Conservation (phyloP, 179 eudicot genomes). For the Beta lomatogona region DNA sequence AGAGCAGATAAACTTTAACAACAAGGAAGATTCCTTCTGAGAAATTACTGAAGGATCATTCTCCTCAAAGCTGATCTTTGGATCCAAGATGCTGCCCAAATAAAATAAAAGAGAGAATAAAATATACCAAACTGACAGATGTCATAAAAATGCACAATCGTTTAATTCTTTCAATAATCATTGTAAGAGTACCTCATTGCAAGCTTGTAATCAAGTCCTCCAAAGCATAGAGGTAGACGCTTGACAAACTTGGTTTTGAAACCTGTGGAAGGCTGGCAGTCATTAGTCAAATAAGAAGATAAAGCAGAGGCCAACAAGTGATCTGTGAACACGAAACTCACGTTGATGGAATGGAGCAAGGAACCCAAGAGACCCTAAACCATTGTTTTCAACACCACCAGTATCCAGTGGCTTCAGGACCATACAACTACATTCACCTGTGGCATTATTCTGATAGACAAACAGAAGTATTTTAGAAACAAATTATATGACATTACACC, state of each 20-base stretch:
- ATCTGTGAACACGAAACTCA: background rate
- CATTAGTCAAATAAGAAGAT: background rate
- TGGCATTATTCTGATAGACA: conserved; percentile 4
- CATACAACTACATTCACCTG: conserved; percentile 10
- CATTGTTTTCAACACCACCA: background rate
- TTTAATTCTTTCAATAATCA: background rate
- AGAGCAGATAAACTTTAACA: conserved; percentile 4
- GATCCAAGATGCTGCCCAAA: conserved; percentile 13
- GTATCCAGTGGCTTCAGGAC: background rate
- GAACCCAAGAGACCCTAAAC: background rate
- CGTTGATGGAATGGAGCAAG: conserved; percentile 1
- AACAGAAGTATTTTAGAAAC: background rate
- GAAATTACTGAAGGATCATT: background rate
- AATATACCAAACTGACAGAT: background rate
- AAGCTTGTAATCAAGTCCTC: conserved; percentile 11
- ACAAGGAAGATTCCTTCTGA: conserved; percentile 1
- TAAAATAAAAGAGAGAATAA: background rate
- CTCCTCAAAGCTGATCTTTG: background rate
- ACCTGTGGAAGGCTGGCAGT: background rate
- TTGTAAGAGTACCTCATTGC: background rate
- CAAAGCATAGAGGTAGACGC: background rate
- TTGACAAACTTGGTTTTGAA: conserved; percentile 7
- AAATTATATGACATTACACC: background rate
- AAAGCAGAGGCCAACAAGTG: background rate
- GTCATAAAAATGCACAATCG: background rate